Conservation (phyloP, 2,329 filamentous ascomycete species). For the Ophiostoma sp. region DNA sequence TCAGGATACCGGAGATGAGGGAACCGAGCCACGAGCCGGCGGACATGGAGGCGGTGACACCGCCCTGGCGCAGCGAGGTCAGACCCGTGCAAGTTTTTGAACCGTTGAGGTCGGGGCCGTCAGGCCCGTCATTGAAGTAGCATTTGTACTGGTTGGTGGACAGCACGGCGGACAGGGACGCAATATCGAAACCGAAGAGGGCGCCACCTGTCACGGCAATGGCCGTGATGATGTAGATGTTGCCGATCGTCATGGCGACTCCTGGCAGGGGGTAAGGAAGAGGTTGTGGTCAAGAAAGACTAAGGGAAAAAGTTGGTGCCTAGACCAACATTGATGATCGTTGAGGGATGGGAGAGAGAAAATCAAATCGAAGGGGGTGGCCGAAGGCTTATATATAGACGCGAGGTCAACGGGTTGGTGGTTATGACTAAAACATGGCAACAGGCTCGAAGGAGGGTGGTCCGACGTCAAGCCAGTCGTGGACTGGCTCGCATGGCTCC, state of each 20-base stretch:
- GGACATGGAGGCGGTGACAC: slow-evolving; percentile 70
- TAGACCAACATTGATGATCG: not conserved
- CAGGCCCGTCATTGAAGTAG: slow-evolving; percentile 45
- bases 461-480: not conserved
- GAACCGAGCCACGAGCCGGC: slow-evolving; percentile 69
- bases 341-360: not conserved
- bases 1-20: slow-evolving; percentile 58
- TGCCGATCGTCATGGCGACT: slow-evolving; percentile 27
- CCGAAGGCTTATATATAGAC: not conserved
- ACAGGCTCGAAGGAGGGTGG: not conserved
- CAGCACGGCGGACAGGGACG: slow-evolving; percentile 48
- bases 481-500: not conserved
- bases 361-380: not conserved
- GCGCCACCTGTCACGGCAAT: slow-evolving; percentile 45
- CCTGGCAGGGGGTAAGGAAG: not conserved
- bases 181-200: slow-evolving; percentile 48
- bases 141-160: slow-evolving; percentile 45
- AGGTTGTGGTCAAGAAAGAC: not conserved
- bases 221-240: slow-evolving; percentile 47
- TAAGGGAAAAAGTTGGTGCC: not conserved
- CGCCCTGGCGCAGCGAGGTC: slow-evolving; percentile 47
- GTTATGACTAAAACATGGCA: too few relatives aligned
- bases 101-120: slow-evolving; percentile 29
- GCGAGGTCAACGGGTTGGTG: not conserved
- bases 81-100: slow-evolving; percentile 21